A percentile compares a stretch with the other conserved stretches of the same genome.
Conservation (phyloP, 306 rosid species). For the Casuarina cunninghamiana region DNA sequence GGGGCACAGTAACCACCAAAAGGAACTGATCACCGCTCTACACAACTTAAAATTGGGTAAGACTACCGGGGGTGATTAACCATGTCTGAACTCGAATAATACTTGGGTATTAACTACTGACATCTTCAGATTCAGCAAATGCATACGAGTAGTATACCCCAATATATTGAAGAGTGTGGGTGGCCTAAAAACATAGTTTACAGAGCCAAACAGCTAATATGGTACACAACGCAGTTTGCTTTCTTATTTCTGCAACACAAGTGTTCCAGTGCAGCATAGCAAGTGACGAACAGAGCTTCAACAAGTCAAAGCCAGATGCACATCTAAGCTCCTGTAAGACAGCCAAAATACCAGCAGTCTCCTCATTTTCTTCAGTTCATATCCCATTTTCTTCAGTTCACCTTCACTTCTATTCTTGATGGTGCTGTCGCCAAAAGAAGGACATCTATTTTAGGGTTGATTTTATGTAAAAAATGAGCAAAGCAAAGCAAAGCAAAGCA, state of each 20-base stretch:
- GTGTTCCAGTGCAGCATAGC: constrained; percentile 12
- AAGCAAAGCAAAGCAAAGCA: constrained; percentile 6
- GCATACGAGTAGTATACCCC: constrained; percentile 10
- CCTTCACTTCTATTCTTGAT: constrained; percentile 16
- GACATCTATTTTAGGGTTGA: not conserved
- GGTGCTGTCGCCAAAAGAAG: constrained; percentile 31
- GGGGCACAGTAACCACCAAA: not conserved
- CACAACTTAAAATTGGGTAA: not conserved
- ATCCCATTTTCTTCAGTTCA: constrained; percentile 17
- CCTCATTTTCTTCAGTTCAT: too few species aligned
- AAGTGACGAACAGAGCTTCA: constrained; percentile 34
- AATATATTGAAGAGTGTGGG: constrained; percentile 10
- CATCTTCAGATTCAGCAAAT: not conserved
- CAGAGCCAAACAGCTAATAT: constrained; percentile 20
- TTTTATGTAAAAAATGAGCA: not conserved
- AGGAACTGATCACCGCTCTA: not conserved
- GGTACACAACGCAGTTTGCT: constrained; percentile 13
- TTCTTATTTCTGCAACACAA: not conserved
- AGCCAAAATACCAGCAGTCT: too few species aligned
- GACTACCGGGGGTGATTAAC: not conserved
- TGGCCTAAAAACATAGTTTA: constrained; percentile 26
- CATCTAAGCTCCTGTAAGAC: constrained; percentile 30
- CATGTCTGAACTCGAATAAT: not conserved
- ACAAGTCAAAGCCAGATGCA: constrained; percentile 28
- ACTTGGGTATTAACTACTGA: not conserved